These are phyloP conservation scores for Crassisporium funariophilum DNA, from an alignment of 768 basidiomycete genomes.

Conservation along the genomic window DNA sequence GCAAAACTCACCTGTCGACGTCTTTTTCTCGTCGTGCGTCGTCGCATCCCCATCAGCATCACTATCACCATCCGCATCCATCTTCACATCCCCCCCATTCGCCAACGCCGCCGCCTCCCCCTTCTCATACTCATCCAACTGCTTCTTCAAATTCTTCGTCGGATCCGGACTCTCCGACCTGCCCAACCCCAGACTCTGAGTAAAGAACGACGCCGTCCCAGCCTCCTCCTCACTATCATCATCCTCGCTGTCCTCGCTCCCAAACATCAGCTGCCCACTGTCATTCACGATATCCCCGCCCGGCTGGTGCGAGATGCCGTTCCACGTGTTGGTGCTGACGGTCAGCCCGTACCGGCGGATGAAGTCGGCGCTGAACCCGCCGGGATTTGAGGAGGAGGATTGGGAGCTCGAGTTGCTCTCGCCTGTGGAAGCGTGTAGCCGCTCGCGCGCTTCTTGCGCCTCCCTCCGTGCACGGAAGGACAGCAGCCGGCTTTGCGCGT, in stretches of 20 bases:
- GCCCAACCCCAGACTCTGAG: conserved; percentile 47
- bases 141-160: conserved; percentile 37
- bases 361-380: conserved; percentile 29
- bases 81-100: too few species aligned
- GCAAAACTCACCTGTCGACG: background rate
- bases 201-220: conserved; percentile 48
- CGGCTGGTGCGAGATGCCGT: conserved; percentile 69
- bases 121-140: background rate
- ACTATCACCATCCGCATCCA: too few species aligned
- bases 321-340: conserved; percentile 32
- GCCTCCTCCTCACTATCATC: conserved; percentile 56
- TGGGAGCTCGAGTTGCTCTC: too few species aligned
- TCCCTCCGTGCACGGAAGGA: conserved; percentile 66
- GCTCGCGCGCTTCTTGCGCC: conserved; percentile 53
- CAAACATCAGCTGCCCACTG: conserved; percentile 61
- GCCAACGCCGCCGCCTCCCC: too few species aligned
- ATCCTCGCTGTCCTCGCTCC: conserved; percentile 63
- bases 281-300: conserved; percentile 54
- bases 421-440: conserved; percentile 33
- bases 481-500: conserved; percentile 61
- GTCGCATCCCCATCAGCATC: background rate
- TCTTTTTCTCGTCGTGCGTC: background rate
- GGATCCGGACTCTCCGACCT: conserved; percentile 51
- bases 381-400: too few species aligned
- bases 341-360: conserved; percentile 28